Evolutionary conservation across 345 rosid genomes (phyloP).

Genomic region (Acer yangbiense): DNA sequence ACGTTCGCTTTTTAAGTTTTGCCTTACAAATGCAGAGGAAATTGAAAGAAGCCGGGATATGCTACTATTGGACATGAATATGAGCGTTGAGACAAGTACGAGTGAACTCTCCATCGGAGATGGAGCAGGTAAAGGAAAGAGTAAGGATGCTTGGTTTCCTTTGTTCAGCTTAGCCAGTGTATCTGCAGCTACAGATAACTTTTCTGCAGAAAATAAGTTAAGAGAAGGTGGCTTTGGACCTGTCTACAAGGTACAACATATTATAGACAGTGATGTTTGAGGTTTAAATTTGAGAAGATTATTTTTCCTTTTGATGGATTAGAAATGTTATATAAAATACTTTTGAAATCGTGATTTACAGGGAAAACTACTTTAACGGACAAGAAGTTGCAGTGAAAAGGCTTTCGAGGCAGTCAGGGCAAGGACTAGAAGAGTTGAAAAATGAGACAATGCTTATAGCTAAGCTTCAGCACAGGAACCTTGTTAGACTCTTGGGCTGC

Average conservation of each 20-base stretch:
- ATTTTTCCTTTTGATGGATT: no score
- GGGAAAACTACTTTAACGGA: constrained; percentile 46
- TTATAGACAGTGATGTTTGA: no score
- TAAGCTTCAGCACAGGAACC: constrained; percentile 61
- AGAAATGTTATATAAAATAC: no score
- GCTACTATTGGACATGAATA: no score
- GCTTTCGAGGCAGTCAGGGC: constrained; percentile 44
- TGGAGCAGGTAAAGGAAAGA: background rate
- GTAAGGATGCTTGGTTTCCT: constrained; percentile 36
- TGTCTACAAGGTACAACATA: constrained; percentile 41
- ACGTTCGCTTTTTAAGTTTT: no score
- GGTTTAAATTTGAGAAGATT: no score
- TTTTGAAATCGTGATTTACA: constrained; percentile 16
- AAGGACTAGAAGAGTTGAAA: constrained; percentile 48
- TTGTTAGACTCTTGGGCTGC: constrained; percentile 49
- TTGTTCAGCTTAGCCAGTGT: constrained; percentile 42
- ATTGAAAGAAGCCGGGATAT: no score
- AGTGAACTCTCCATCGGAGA: no score
- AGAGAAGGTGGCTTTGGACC: constrained; percentile 60
- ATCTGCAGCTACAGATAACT: constrained; percentile 43
- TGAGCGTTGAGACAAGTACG: no score
- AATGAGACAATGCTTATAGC: constrained; percentile 44
- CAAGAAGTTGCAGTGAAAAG: constrained; percentile 55
- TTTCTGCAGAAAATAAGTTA: constrained; percentile 40
- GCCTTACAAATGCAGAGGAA: no score